Percentiles rank a stretch among this genome's conserved stretches.
Conservation (phyloP, 1,284 basidiomycete genomes). For the Rhodotorula sp. region DNA sequence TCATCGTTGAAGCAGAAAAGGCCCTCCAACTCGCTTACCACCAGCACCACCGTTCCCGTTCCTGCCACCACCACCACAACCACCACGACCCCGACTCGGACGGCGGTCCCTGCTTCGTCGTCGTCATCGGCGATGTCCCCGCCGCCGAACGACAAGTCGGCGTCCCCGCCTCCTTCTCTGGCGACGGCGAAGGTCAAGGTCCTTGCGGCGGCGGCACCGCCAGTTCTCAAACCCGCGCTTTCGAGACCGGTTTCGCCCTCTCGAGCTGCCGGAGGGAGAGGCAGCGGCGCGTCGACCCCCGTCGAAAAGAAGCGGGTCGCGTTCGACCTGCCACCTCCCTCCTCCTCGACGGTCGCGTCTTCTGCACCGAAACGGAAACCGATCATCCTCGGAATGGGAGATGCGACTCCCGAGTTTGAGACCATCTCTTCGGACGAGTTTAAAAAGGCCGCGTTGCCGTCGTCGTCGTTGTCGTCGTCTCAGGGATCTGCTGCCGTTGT, state of each 20-base stretch:
- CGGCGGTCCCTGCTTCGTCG: too few species aligned
- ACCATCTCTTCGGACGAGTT: constrained; percentile 1
- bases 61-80: neutral
- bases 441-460: neutral
- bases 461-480: too few species aligned
- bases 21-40: constrained; percentile 18
- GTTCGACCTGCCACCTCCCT: constrained; percentile 21
- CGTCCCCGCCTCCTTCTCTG: neutral
- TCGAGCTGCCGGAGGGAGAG: neutral
- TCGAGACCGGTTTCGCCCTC: constrained; percentile 26
- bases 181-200: too few species aligned
- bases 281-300: neutral
- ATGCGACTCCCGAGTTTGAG: neutral
- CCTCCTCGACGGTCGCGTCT: neutral
- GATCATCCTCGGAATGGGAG: constrained; percentile 29
- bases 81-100: neutral
- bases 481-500: neutral
- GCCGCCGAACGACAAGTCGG: neutral
- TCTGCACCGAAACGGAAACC: constrained; percentile 19
- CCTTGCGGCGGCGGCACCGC: too few species aligned
- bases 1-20: constrained; percentile 18
- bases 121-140: neutral
- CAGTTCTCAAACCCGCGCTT: constrained; percentile 27
- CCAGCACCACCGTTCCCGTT: neutral
- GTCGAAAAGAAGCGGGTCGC: constrained; percentile 23